Evolutionary conservation across 2,329 filamentous ascomycete species (phyloP), one percentile per base, ranked within the genome.

Genomic region (Hypoxylon rubiginosum): DNA sequence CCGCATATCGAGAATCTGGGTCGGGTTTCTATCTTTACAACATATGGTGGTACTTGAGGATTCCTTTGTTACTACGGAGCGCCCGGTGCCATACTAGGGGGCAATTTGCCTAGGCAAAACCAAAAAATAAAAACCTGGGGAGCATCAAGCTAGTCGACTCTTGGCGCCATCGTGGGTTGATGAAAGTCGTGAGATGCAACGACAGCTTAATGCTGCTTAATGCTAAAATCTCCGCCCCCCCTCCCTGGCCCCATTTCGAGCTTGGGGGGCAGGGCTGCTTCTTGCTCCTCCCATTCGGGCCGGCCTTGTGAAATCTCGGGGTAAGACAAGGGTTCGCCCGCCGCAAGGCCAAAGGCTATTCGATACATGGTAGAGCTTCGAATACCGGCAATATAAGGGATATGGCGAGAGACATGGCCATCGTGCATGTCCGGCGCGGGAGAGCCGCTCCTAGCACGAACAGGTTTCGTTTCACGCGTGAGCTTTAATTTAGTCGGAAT

Each of bases 261-360:
- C 43, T 15, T 57, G 19, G 54, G 28, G 54, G 28, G 39, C 30
- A 24, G 17, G 17, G 50, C 36, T 55, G 30, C 45, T 57, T 49
- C 19, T 48, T 56, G 24, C 59, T 63, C 55, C 60, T 56, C 65
- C 34, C 53, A 68, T 71, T 70, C 65, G 69, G 67, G 34, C 69
- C 65, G 69, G 59, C 65, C 65, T 68, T 43, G 39, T 30, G 57
- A 66, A 61, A 49, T 41, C 61, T 65, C 69, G 69, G 69, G 65
- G 69, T 68, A 71, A 62, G 64, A 68, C 65, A 58, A 63, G 67
- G 65, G 58, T 62, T 41, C 15, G 24, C 41, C 48, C 61, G 60
- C 56, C 58, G 39, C 39, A 10, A 50, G 64, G 52, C 58, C 57
- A 41, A 45, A 59, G 51, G 32, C 45, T 65, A 50, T 58, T 64